Evolutionary conservation across 371 early-diverging fungal species (phyloP), one percentile per base, ranked within the genome.

Genomic region (Nematocida parisii): DNA sequence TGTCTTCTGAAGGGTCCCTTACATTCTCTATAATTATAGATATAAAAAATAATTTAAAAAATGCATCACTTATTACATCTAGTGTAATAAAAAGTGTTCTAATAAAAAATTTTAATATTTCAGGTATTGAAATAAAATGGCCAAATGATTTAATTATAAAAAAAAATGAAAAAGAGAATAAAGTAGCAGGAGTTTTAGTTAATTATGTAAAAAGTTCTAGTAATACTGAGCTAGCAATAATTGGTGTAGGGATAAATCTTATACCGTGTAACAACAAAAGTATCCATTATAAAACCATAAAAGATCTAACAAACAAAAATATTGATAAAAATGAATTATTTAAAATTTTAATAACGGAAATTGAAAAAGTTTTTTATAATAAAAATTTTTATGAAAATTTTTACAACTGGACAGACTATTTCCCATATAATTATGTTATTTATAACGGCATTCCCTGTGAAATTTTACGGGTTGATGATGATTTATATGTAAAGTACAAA

Each of bases 161-260:
- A 20, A 15, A n/a, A 56, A 24, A n/a, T 6, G 22, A 44, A 24
- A 33, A 24, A 2, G 27, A 33, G 42, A 27, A 77, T 0, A 77
- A 77, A 56, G 57, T 77, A 13, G 24, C 44, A 6, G 80, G 80
- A 15, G 47, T 77, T 3, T 27, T 77, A 7, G 24, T 70, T 27
- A 77, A 77, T 58, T 24, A 11, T n/a, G 4, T 77, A 47, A 33
- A 42, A 2, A 24, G 13, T 40, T 33, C 42, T 15, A 11, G 50
- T 13, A 20, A 61, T 20, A 44, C 39, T 5, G 44, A 9, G 0
- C 11, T 5, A 9, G 18, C 24, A 18, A 24, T 77, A n/a, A 68
- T 77, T 70, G 80, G 80, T 20, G 50, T 77, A 33, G 80, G 80
- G 6, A 18, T 77, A 18, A 77, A 77, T 52, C 22, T 77, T 46